phyloP scores from a whole-genome alignment of 352 stramenopile species.

The Phytophthora parvispora region DNA sequence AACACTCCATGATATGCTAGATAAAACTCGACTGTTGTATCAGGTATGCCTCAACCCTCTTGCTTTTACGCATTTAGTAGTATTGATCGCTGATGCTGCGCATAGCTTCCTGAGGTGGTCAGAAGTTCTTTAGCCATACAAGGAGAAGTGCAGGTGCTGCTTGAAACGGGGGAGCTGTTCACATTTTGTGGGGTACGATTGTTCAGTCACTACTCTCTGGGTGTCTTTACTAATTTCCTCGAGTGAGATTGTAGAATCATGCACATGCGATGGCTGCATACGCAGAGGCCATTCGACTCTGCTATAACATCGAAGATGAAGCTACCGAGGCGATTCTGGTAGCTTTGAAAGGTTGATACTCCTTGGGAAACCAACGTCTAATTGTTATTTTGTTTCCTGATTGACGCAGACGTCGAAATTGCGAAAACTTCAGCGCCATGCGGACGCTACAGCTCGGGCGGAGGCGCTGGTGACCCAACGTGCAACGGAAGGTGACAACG shows the following conservation, averaged over 20 bases:
- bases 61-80: background rate
- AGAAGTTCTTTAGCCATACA: constrained; percentile 38
- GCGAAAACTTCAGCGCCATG: constrained; percentile 45
- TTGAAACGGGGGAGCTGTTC: constrained; percentile 58
- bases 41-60: constrained; percentile 32
- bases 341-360: background rate
- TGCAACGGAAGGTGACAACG: constrained; percentile 31
- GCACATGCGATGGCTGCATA: constrained; percentile 41
- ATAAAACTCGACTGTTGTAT: constrained; percentile 44
- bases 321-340: constrained; percentile 56
- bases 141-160: constrained; percentile 56
- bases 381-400: background rate
- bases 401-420: constrained; percentile 46
- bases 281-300: constrained; percentile 55
- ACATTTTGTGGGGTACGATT: constrained; percentile 35
- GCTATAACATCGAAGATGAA: constrained; percentile 56
- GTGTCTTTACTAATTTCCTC: background rate
- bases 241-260: constrained; percentile 28
- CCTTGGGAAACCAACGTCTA: background rate
- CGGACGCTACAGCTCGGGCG: constrained; percentile 33
- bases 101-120: constrained; percentile 37
- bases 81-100: background rate
- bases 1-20: constrained; percentile 29
- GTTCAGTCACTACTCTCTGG: background rate
- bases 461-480: constrained; percentile 28